Conservation (phyloP, 306 rosid genomes). For the Sechiopsis laciniata region DNA sequence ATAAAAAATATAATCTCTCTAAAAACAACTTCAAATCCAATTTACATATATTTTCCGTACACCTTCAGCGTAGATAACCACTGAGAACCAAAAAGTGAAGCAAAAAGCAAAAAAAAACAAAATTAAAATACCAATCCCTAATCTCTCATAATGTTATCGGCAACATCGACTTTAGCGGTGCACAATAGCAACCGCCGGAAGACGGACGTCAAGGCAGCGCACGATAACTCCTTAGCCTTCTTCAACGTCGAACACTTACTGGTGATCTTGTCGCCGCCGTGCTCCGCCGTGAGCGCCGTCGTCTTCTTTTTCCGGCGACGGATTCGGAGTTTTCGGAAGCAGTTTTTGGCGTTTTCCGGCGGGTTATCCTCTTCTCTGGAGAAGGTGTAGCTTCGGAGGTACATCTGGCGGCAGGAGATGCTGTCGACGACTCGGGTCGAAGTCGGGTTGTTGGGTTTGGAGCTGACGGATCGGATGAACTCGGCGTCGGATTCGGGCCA, state of each 20-base stretch:
- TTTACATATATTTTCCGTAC: neutral
- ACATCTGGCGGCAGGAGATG: constrained; percentile 43
- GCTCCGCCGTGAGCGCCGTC: neutral
- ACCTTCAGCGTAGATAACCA: neutral
- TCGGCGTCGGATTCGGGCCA: constrained; percentile 61
- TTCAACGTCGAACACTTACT: constrained; percentile 11
- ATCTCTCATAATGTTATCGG: constrained; percentile 1
- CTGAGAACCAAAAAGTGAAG: neutral
- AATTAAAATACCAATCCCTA: neutral
- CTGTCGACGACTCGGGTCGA: constrained; percentile 27
- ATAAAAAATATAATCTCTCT: too few species aligned
- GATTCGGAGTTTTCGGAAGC: constrained; percentile 23
- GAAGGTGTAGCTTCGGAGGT: constrained; percentile 52
- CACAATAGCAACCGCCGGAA: constrained; percentile 33
- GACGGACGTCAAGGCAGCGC: constrained; percentile 29
- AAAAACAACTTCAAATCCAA: too few species aligned
- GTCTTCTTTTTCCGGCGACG: neutral
- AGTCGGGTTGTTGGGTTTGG: neutral
- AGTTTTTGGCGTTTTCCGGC: constrained; percentile 31
- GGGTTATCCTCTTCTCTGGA: constrained; percentile 35
- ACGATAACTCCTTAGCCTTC: constrained; percentile 32
- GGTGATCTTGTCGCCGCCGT: neutral
- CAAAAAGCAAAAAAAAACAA: neutral
- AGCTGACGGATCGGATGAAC: constrained; percentile 36
- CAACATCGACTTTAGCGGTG: constrained; percentile 31